Conservation (phyloP, 768 basidiomycete genomes). For the Glaciozyma martinii region DNA sequence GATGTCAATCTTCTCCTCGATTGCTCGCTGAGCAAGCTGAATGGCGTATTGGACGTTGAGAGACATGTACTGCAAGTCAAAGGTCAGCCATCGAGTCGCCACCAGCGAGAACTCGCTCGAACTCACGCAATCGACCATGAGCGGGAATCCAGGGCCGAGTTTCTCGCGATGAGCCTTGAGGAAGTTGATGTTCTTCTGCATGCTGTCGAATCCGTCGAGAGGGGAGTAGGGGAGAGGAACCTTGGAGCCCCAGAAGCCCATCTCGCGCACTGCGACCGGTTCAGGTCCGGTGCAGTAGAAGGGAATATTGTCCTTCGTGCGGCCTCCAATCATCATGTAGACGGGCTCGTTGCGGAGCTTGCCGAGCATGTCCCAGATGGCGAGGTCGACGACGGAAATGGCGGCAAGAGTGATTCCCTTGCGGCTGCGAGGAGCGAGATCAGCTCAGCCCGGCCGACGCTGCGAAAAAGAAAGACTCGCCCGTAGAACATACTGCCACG, state of each 20-base stretch:
- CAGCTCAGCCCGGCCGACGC: not conserved
- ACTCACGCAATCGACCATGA: slow-evolving; percentile 43
- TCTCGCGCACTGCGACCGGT: slow-evolving; percentile 38
- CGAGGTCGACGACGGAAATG: slow-evolving; percentile 42
- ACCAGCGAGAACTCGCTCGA: slow-evolving; percentile 16
- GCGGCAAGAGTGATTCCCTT: too few relatives aligned
- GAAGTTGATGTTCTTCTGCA: slow-evolving; percentile 15
- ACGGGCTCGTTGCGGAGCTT: slow-evolving; percentile 43
- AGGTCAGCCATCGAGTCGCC: slow-evolving; percentile 12
- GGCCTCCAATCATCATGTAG: slow-evolving; percentile 44
- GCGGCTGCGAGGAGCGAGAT: slow-evolving; percentile 41
- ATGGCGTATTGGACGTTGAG: slow-evolving; percentile 39
- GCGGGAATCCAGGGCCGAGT: slow-evolving; percentile 40
- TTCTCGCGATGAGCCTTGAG: slow-evolving; percentile 37
- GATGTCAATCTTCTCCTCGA: slow-evolving; percentile 41
- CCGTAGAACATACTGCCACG: slow-evolving; percentile 42
- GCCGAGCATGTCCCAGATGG: slow-evolving; percentile 43
- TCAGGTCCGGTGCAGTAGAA: slow-evolving; percentile 42
- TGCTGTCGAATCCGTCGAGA: slow-evolving; percentile 22
- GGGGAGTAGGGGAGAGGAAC: slow-evolving; percentile 42
- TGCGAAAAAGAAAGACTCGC: not conserved
- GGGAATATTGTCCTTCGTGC: slow-evolving; percentile 41
- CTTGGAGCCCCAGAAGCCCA: slow-evolving; percentile 40
- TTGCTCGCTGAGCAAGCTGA: slow-evolving; percentile 36
- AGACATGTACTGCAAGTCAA: slow-evolving; percentile 5